phyloP scores from a whole-genome alignment of 768 basidiomycete genomes.

The Hemileccinum rubropunctum region DNA sequence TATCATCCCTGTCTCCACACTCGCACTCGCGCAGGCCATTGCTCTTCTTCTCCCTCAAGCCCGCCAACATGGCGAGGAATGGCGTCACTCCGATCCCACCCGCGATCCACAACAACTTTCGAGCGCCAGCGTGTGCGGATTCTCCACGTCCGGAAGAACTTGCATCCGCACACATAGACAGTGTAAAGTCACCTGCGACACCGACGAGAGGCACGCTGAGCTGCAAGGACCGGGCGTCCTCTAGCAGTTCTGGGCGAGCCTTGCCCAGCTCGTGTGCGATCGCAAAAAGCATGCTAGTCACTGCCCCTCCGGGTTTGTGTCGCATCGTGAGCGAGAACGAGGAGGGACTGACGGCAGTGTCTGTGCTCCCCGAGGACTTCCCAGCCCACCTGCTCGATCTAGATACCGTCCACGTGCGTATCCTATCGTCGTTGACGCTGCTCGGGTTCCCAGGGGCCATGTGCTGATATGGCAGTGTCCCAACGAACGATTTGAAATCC shows the following conservation, averaged over 20 bases:
- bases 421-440: constrained; percentile 60
- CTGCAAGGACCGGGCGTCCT: constrained; percentile 37
- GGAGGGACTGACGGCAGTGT: not conserved
- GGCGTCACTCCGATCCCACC: constrained; percentile 69
- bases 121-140: not conserved
- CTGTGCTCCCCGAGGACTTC: not conserved
- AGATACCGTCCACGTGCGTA: constrained; percentile 67
- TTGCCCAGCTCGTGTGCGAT: constrained; percentile 44
- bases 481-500: constrained; percentile 52
- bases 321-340: constrained; percentile 53
- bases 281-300: constrained; percentile 53
- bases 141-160: not conserved
- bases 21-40: not conserved
- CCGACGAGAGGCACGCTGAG: constrained; percentile 48
- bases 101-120: constrained; percentile 51
- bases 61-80: constrained; percentile 54
- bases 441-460: constrained; percentile 50
- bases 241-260: constrained; percentile 39
- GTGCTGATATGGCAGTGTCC: constrained; percentile 47
- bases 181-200: constrained; percentile 50
- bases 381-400: constrained; percentile 18
- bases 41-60: constrained; percentile 1
- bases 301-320: constrained; percentile 49
- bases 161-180: constrained; percentile 18
- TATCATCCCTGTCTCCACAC: constrained; percentile 26